Base-by-base conservation (phyloP, 2,329 filamentous ascomycete genomes). In the Exophiala sp. region DNA sequence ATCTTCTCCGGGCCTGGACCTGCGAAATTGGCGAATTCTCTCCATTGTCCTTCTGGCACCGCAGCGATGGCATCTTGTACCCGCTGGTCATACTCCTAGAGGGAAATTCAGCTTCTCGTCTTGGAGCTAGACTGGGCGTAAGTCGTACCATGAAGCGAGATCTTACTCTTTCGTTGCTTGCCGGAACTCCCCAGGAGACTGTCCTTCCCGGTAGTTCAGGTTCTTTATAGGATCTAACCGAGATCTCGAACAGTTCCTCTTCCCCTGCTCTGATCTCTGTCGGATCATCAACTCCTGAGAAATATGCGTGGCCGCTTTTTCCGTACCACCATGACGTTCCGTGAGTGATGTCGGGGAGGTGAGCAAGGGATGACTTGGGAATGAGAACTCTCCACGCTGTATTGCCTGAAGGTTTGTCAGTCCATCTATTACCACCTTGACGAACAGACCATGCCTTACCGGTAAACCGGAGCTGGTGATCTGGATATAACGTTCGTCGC, bases 341-440 rank as follows among this genome's bases (percentile, higher is more conserved):
- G 9, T 35, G 52, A 43, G 54, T 66, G 58, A 63, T 68, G 59
- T 54, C 62, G 32, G 41, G 60, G 30, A 61, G 60, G 24, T 68
- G 62, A 40, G 56, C 63, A 18, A 69, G 65, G 38, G 54, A 62
- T 30, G 63, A 65, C 41, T 62, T 64, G 1, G 70, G 68, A 5
- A 75, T 59, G 6, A 75, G 56, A 0, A 68, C 63, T 2, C 73
- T 69, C 67, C 70, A 76, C 37, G 73, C 73, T 1, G 70, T 74
- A 2, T 68, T 74, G 1, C 73, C 73, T 18, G 65, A 61, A 29
- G 42, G 62, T n/a, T n/a, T n/a, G n/a, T n/a, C n/a, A n/a, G n/a
- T n/a, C n/a, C n/a, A n/a, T n/a, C n/a, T n/a, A n/a, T n/a, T n/a
- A n/a, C n/a, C n/a, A n/a, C n/a, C n/a, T n/a, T n/a, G n/a, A n/a